These are phyloP conservation scores for Onygenales sp. DNA, from an alignment of 2,329 filamentous ascomycete genomes.

Conservation along the genomic window DNA sequence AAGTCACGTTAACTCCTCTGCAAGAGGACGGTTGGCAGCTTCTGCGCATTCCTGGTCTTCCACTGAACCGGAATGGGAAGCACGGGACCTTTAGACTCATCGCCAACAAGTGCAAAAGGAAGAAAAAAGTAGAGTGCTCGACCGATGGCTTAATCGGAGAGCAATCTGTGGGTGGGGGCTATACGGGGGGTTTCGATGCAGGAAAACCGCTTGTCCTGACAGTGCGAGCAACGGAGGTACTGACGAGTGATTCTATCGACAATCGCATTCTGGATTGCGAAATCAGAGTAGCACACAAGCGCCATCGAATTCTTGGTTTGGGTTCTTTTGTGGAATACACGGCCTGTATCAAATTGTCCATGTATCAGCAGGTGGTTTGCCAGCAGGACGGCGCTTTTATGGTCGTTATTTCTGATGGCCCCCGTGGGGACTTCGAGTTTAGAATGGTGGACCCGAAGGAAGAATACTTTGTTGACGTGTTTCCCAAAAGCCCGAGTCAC, in stretches of 20 bases:
- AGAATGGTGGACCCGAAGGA: neutral
- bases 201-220: neutral
- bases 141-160: neutral
- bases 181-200: neutral
- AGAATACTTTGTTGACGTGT: neutral
- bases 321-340: neutral
- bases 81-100: neutral
- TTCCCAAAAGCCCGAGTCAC: neutral
- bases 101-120: neutral
- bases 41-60: constrained; percentile 1
- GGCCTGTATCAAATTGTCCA: neutral
- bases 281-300: neutral
- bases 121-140: neutral
- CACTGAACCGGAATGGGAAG: neutral
- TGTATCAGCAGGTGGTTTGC: neutral
- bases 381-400: neutral
- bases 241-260: neutral
- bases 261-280: neutral
- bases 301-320: neutral
- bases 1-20: neutral
- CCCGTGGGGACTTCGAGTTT: neutral
- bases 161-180: neutral
- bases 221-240: neutral
- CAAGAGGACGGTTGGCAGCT: constrained; percentile 1
- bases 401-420: constrained; percentile 1